phyloP scores from a whole-genome alignment of 2,329 filamentous ascomycete species.

The Epichloe glyceriae region DNA sequence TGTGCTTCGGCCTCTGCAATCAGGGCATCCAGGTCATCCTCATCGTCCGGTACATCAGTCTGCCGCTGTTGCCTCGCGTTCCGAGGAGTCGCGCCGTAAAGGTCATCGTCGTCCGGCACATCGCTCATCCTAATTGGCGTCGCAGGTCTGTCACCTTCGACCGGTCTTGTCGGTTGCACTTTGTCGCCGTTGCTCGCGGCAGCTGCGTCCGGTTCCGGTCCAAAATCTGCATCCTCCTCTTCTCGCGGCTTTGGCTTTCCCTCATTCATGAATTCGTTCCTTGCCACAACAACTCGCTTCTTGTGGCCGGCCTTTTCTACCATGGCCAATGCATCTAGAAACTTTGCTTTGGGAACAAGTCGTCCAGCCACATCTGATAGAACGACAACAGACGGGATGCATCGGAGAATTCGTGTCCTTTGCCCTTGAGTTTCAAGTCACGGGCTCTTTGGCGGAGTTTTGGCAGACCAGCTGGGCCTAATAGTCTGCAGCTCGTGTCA shows the following conservation, averaged over 20 bases:
- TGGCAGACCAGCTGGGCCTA: constrained; percentile 73
- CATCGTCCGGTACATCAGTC: constrained; percentile 26
- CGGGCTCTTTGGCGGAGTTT: constrained; percentile 61
- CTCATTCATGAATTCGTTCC: constrained; percentile 77
- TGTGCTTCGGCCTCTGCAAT: constrained; percentile 34
- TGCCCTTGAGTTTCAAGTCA: constrained; percentile 72
- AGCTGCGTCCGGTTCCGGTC: constrained; percentile 9
- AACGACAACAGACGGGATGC: constrained; percentile 69
- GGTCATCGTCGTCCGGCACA: constrained; percentile 31
- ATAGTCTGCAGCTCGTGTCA: constrained; percentile 40
- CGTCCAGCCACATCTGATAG: constrained; percentile 95
- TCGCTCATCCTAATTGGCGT: constrained; percentile 12
- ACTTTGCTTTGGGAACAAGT: constrained; percentile 87
- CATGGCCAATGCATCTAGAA: constrained; percentile 76
- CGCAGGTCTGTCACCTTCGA: constrained; percentile 11
- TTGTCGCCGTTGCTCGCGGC: constrained; percentile 14
- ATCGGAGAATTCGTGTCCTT: constrained; percentile 92
- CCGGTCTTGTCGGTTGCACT: constrained; percentile 12
- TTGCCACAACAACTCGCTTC: constrained; percentile 59
- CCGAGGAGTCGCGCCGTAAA: constrained; percentile 42
- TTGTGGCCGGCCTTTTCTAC: constrained; percentile 90
- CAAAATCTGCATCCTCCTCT: constrained; percentile 21
- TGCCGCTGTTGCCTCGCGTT: constrained; percentile 5
- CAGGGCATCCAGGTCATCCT: constrained; percentile 39
- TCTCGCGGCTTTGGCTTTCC: constrained; percentile 38